Base-by-base conservation (phyloP, 1,284 basidiomycete species). In the Apiotrichum gamsii region DNA sequence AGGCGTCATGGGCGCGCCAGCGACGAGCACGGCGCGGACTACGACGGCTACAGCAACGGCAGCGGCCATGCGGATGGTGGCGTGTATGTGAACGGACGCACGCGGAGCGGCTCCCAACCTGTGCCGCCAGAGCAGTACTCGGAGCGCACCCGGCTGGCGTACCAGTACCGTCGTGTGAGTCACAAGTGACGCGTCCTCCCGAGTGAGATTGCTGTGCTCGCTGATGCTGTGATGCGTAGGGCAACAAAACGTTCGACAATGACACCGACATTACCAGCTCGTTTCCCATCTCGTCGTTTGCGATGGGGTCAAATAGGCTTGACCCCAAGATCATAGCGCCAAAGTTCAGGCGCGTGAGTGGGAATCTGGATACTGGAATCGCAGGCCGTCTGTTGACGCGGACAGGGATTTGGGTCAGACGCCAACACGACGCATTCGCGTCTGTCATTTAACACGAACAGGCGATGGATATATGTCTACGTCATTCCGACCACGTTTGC, bases 361-460 rank as follows among this genome's bases (percentile, higher is more conserved):
- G n/a, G n/a, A n/a, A n/a, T 28, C 6, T 28, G 8, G 8, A 6
- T 11, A 28, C 25, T 28, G 8, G 8, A 6, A 28, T 6, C 25
- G n/a, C 28, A 23, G 10, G 24, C n/a, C 19, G 4, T 23, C 16
- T 4, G 21, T 18, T 14, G 8, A 40, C 16, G 40, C 29, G n/a
- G 1, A 10, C 30, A 53, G 47, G 51, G 51, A 10, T 53, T 49
- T 21, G 35, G 20, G 9, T 9, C 39, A 15, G n/a, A 30, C 2
- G 28, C 46, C 2, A 46, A 48, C 29, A 19, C 13, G 25, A 19
- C 31, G 19, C 29, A 35, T 28, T 52, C 55, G 8, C 42, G 43
- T 20, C 30, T 60, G 33, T 34, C 23, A 13, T 46, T 60, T 49
- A 53, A 54, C 31, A 21, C 46, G 24, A 50, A 52, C 43, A 38